These are phyloP conservation scores for Naganishia albida DNA, from an alignment of 1,284 basidiomycete species.

Conservation along the genomic window DNA sequence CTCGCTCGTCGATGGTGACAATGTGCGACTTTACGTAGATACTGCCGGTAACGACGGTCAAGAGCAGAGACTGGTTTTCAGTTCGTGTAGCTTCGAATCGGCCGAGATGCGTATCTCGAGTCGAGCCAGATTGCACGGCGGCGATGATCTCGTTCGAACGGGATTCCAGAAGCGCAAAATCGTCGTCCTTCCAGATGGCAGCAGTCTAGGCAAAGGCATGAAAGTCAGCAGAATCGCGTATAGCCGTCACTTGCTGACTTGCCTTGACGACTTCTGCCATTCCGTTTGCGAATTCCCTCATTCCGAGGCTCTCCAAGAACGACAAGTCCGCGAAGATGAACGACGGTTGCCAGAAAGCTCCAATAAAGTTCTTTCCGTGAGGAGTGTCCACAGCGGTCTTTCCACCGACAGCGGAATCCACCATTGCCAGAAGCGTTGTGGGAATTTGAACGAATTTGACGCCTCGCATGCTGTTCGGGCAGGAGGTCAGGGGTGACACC, in stretches of 20 bases:
- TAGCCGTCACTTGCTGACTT: too few species aligned
- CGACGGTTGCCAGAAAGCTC: constrained; percentile 96
- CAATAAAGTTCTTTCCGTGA: constrained; percentile 95
- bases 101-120: constrained; percentile 59
- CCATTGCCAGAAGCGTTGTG: constrained; percentile 96
- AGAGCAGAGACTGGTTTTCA: constrained; percentile 64
- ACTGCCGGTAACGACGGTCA: constrained; percentile 80
- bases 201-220: too few species aligned
- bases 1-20: constrained; percentile 90
- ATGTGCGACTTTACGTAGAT: constrained; percentile 92
- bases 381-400: constrained; percentile 99
- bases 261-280: constrained; percentile 99
- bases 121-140: constrained; percentile 70
- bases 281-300: constrained; percentile 93
- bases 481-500: background rate
- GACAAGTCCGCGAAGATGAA: constrained; percentile 98
- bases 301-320: constrained; percentile 89
- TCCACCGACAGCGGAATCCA: constrained; percentile 94
- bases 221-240: background rate
- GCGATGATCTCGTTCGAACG: constrained; percentile 78
- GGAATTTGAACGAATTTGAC: constrained; percentile 94
- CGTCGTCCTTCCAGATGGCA: constrained; percentile 87
- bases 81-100: constrained; percentile 69
- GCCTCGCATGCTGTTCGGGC: constrained; percentile 69
- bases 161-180: constrained; percentile 83